Evolutionary conservation across 768 basidiomycete genomes (phyloP), one percentile per base, ranked within the genome.

Genomic region (Pholiota microspora): DNA sequence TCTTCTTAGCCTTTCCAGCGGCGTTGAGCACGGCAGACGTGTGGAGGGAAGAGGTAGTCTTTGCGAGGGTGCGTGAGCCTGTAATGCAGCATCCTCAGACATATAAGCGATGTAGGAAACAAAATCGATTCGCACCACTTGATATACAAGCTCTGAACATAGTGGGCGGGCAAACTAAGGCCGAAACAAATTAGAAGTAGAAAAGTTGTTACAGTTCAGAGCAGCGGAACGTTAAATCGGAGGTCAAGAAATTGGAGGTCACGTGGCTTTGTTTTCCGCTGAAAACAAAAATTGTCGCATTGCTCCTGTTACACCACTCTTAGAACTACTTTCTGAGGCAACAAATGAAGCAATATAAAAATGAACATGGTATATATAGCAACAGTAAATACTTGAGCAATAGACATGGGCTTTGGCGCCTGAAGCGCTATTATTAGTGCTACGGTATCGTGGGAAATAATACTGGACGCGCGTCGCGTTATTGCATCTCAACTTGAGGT

Each of bases 401-500:
- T n/a, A n/a, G n/a, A n/a, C 21, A 23, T 18, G 15, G 45, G 28
- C 23, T n/a, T 29, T 27, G 45, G 25, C 18, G 21, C 25, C 13
- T 27, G 25, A 49, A 10, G 24, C 10, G 38, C 12, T 51, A 31
- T 44, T 40, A 23, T 38, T 38, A 36, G 35, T 36, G 31, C 34
- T 23, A 25, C 44, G 51, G 48, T 58, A 56, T 40, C 68, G 72
- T 76, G 73, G 57, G 72, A 72, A 70, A 59, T 55, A 34, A 27
- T 49, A 38, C 36, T 59, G 77, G 73, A 79, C 79, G 77, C 80
- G 80, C 80, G 80, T 81, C 79, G 78, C 78, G 77, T 74, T 72
- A 65, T 53, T n/a, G n/a, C n/a, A n/a, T n/a, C n/a, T n/a, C 35
- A 42, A 53, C 57, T 57, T 54, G 57, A 51, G 57, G 18, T 28